Base-by-base conservation (phyloP, 345 rosid species). In the Xanthoceras sorbifolium region DNA sequence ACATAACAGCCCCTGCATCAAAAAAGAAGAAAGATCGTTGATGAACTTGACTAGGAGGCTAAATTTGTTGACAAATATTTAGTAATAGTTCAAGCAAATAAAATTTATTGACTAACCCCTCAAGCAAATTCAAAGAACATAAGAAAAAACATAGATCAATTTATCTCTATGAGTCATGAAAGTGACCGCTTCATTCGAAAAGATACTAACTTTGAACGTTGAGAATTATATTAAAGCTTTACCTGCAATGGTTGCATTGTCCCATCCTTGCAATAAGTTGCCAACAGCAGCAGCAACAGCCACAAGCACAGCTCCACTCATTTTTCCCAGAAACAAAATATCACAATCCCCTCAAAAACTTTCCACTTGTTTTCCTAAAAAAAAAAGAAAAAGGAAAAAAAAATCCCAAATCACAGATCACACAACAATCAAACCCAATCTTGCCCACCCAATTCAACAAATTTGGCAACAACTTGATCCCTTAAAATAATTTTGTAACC, bases 211-310 rank as follows among this genome's bases (percentile, higher is more conserved):
- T 32, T 36, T 67, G 11, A 54, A 54, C 18, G 9, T 74, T 25
- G 31, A 62, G 8, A 28, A 64, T 20, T 28, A 64, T 64, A 32
- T 64, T 1, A 25, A 26, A 29, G 36, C 40, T 64, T 81, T 80
- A 94, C 99, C 99, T 52, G 99, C 99, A 80, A 96, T 96, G 64
- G 95, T 89, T 62, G 99, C 99, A 87, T 86, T 94, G 83, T 96
- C 99, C 99, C 98, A 96, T 87, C 99, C 99, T 90, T 96, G 99
- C 86, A 96, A 84, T 31, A 96, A 82, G 85, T 94, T 96, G 55
- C 99, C 99, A 82, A 96, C 52, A 64, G 98, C 93, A 71, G 99
- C 97, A 78, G 88, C 94, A 68, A 92, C 76, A 80, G 99, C 97
- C 55, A 94, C 93, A 80, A 92, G 87, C 84, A 90, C 97, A 74